These are phyloP conservation scores for Penicillium flavigenum DNA, from an alignment of 495 filamentous ascomycete species.

Conservation along the genomic window DNA sequence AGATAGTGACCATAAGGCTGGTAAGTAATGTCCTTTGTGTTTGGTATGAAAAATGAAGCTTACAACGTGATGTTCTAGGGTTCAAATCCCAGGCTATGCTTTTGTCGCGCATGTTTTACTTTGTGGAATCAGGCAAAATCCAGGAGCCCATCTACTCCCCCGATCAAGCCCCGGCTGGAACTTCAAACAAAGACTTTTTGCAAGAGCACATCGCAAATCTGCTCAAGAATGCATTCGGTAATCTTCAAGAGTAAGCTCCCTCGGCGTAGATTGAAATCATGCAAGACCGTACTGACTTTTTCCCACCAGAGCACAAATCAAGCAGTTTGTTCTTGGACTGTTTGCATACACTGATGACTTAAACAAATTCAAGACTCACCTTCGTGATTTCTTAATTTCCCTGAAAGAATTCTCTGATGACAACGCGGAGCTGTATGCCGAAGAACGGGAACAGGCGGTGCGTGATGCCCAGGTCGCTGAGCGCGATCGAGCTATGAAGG, in stretches of 20 bases:
- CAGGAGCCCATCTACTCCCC: conserved; percentile 82
- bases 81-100: conserved; percentile 97
- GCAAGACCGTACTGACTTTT: conserved; percentile 35
- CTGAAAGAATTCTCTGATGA: conserved; percentile 91
- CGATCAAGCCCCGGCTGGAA: conserved; percentile 79
- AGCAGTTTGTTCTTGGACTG: conserved; percentile 79
- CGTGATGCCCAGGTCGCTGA: conserved; percentile 77
- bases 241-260: conserved; percentile 79
- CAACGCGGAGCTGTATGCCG: conserved; percentile 83
- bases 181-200: conserved; percentile 86
- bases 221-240: conserved; percentile 89
- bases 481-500: conserved; percentile 83
- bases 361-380: conserved; percentile 85
- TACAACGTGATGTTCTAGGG: conserved; percentile 42
- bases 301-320: conserved; percentile 70
- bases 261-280: background rate
- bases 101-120: conserved; percentile 93
- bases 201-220: conserved; percentile 78
- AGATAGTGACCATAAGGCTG: conserved; percentile 97
- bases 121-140: conserved; percentile 81
- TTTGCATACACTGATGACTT: conserved; percentile 80
- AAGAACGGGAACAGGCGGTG: conserved; percentile 84
- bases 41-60: background rate
- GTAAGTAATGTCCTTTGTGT: conserved; percentile 34
- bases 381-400: conserved; percentile 96